These are phyloP conservation scores for Paramyrothecium sp. DNA, from an alignment of 2,329 filamentous ascomycete genomes.

Conservation along the genomic window DNA sequence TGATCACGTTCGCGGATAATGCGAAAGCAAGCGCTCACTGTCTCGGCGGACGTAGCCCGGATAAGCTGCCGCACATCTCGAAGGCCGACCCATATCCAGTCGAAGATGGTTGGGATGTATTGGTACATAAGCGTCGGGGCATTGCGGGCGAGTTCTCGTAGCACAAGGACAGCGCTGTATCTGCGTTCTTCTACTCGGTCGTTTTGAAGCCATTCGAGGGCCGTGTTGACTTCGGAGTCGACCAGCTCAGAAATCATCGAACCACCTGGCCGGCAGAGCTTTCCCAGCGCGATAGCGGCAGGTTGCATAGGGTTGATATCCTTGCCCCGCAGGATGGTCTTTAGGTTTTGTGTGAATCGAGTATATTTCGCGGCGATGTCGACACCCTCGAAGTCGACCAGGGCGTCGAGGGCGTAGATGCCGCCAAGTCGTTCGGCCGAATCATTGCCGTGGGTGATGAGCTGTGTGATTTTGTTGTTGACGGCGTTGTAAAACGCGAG, in stretches of 20 bases:
- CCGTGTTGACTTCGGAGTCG: constrained; percentile 94
- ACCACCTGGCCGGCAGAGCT: constrained; percentile 87
- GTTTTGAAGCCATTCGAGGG: constrained; percentile 94
- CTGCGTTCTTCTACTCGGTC: constrained; percentile 90
- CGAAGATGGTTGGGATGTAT: constrained; percentile 92
- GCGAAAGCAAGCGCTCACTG: constrained; percentile 91
- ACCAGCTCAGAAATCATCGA: constrained; percentile 94
- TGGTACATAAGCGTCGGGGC: constrained; percentile 94
- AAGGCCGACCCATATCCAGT: constrained; percentile 93
- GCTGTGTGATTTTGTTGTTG: constrained; percentile 54
- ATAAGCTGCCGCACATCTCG: constrained; percentile 90
- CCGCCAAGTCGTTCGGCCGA: constrained; percentile 87
- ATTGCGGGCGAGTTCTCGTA: constrained; percentile 87
- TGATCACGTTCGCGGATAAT: constrained; percentile 93
- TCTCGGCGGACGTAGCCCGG: constrained; percentile 85
- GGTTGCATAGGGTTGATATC: constrained; percentile 89
- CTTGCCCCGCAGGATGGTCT: constrained; percentile 83
- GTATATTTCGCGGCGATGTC: constrained; percentile 93
- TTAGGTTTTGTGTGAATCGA: constrained; percentile 87
- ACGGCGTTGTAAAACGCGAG: constrained; percentile 53
- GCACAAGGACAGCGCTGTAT: constrained; percentile 87
- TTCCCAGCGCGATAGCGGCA: constrained; percentile 84
- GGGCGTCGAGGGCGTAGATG: constrained; percentile 84
- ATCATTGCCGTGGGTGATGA: constrained; percentile 84
- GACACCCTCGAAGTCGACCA: constrained; percentile 95